These are phyloP conservation scores for Bacidia rubella DNA, from an alignment of 495 filamentous ascomycete species.

Conservation along the genomic window DNA sequence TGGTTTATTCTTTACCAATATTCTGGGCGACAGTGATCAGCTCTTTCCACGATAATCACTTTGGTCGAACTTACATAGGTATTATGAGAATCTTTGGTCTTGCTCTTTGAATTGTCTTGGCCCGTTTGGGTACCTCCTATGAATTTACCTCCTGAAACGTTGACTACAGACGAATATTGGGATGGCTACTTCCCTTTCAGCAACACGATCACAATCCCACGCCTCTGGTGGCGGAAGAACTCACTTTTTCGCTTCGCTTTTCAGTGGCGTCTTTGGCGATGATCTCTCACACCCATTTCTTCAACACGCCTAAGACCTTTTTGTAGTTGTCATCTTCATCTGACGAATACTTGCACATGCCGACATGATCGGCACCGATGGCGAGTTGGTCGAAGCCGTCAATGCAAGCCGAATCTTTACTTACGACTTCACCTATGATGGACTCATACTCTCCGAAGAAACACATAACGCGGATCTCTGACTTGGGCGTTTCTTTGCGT, in stretches of 20 bases:
- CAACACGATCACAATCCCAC: no score
- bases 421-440: background rate
- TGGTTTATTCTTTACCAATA: no score
- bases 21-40: no score
- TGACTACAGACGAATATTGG: no score
- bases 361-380: background rate
- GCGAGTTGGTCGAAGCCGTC: background rate
- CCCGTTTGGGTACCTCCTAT: no score
- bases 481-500: background rate
- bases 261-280: background rate
- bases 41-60: no score
- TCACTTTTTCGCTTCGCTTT: background rate
- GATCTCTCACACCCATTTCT: conserved; percentile 1
- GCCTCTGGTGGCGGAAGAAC: no score
- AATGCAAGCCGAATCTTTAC: conserved; percentile 2
- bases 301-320: background rate
- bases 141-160: no score
- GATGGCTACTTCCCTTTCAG: no score
- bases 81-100: no score
- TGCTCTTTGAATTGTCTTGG: no score
- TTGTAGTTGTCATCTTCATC: conserved; percentile 4
- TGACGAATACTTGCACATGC: conserved; percentile 4
- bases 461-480: background rate
- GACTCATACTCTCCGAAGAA: conserved; percentile 1
- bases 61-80: no score